phyloP scores from a whole-genome alignment of 2,329 filamentous ascomycete genomes.

The Hortaea werneckii region DNA sequence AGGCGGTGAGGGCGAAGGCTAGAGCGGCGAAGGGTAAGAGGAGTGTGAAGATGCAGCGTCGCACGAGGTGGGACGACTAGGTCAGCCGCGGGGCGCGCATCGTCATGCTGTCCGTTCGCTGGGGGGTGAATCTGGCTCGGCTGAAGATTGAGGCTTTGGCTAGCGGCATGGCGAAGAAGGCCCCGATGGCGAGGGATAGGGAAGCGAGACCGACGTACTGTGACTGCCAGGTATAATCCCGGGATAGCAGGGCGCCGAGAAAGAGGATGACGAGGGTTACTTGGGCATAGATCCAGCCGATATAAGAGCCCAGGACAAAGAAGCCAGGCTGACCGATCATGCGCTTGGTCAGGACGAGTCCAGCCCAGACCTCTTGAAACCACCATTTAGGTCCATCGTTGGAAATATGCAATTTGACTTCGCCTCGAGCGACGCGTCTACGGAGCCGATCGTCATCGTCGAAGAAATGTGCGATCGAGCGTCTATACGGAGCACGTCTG shows the following conservation, averaged over 20 bases:
- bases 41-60: slow-evolving; percentile 57
- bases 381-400: slow-evolving; percentile 65
- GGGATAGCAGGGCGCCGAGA: slow-evolving; percentile 61
- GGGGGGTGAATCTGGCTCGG: slow-evolving; percentile 48
- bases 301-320: slow-evolving; percentile 59
- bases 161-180: slow-evolving; percentile 59
- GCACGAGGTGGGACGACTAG: slow-evolving; percentile 63
- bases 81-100: slow-evolving; percentile 48
- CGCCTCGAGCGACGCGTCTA: slow-evolving; percentile 55
- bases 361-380: slow-evolving; percentile 66
- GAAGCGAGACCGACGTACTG: slow-evolving; percentile 58
- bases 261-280: slow-evolving; percentile 61
- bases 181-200: slow-evolving; percentile 56
- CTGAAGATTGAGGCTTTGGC: slow-evolving; percentile 63
- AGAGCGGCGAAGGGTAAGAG: slow-evolving; percentile 56
- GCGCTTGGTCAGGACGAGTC: slow-evolving; percentile 52
- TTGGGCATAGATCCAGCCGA: slow-evolving; percentile 69
- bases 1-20: slow-evolving; percentile 57
- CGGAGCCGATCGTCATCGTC: slow-evolving; percentile 38
- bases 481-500: slow-evolving; percentile 56
- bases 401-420: slow-evolving; percentile 66
- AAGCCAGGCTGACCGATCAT: slow-evolving; percentile 71
- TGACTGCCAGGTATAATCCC: slow-evolving; percentile 54
- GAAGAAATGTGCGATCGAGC: slow-evolving; percentile 55
- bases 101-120: slow-evolving; percentile 57